A percentile compares a stretch with the other conserved stretches of the same genome.
Evolutionary conservation across 139 green algal genomes (phyloP).

Genomic region (Chlorella vulgaris): DNA sequence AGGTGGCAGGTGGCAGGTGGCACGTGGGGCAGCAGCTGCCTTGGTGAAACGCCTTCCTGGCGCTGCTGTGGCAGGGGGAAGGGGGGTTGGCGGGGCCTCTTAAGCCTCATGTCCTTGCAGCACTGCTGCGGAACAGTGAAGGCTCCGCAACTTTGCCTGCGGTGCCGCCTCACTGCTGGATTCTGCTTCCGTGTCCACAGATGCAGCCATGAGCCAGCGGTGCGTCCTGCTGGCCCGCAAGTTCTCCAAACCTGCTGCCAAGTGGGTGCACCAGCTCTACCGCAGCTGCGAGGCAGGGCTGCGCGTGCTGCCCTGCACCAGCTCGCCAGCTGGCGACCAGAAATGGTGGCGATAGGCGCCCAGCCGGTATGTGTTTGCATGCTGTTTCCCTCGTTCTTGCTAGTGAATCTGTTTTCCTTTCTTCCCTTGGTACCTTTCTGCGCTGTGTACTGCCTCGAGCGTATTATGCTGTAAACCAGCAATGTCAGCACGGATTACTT

Average conservation of each 20-base stretch:
- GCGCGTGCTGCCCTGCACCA: conserved; percentile 16
- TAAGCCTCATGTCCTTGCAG: neutral
- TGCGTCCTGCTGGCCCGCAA: conserved; percentile 29
- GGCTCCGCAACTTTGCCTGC: neutral
- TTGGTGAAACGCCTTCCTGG: too few species aligned
- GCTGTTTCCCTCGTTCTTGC: neutral
- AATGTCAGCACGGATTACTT: too few species aligned
- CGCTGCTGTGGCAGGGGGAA: too few species aligned
- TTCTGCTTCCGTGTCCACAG: neutral
- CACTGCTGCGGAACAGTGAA: too few species aligned
- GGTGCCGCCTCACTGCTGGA: neutral
- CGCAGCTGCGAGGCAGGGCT: conserved; percentile 8
- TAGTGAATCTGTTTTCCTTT: neutral
- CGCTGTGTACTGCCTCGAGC: too few species aligned
- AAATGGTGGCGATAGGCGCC: neutral
- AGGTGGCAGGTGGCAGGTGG: too few species aligned
- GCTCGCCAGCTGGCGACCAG: neutral
- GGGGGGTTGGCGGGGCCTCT: too few species aligned
- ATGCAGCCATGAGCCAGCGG: neutral
- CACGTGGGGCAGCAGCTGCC: too few species aligned
- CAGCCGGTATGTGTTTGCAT: neutral
- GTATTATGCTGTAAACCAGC: too few species aligned
- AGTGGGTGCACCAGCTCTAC: conserved; percentile 19
- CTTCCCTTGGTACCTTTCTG: neutral
- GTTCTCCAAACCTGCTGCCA: conserved; percentile 1